phyloP scores from a whole-genome alignment of 345 rosid species.

The Gossypium anomalum region DNA sequence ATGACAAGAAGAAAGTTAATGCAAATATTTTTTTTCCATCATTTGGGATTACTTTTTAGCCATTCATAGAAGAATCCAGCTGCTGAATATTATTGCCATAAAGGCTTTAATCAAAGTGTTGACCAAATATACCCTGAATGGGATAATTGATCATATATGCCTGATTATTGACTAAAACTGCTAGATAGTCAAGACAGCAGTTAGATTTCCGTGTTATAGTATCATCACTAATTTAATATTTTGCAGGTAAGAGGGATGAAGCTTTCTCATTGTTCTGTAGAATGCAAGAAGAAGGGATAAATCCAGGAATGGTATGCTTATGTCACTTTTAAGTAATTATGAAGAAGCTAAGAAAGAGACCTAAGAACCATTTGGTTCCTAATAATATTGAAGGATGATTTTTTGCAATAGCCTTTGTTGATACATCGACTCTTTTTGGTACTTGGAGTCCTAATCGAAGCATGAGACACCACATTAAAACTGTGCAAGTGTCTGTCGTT shows the following conservation, averaged over 20 bases:
- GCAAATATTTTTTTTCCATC: neutral
- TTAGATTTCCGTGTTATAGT: neutral
- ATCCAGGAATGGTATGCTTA: constrained; percentile 60
- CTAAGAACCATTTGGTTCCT: neutral
- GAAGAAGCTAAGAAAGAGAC: neutral
- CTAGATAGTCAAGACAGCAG: neutral
- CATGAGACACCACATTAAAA: constrained; percentile 1
- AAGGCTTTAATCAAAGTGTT: neutral
- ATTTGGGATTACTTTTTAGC: neutral
- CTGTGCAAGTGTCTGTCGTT: neutral
- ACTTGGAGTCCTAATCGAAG: neutral
- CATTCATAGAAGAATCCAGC: neutral
- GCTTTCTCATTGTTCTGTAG: constrained; percentile 52
- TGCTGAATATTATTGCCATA: neutral
- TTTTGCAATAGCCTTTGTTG: neutral
- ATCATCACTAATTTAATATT: constrained; percentile 5
- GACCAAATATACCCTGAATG: neutral
- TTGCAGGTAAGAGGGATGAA: constrained; percentile 56
- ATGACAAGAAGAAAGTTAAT: neutral
- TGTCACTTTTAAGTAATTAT: neutral
- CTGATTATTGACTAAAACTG: neutral
- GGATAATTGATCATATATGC: neutral
- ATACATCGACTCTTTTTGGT: neutral
- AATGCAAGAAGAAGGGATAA: constrained; percentile 72
- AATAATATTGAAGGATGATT: neutral